These are phyloP conservation scores for Aspergillus cejpii DNA, from an alignment of 2,329 filamentous ascomycete species.

Conservation along the genomic window DNA sequence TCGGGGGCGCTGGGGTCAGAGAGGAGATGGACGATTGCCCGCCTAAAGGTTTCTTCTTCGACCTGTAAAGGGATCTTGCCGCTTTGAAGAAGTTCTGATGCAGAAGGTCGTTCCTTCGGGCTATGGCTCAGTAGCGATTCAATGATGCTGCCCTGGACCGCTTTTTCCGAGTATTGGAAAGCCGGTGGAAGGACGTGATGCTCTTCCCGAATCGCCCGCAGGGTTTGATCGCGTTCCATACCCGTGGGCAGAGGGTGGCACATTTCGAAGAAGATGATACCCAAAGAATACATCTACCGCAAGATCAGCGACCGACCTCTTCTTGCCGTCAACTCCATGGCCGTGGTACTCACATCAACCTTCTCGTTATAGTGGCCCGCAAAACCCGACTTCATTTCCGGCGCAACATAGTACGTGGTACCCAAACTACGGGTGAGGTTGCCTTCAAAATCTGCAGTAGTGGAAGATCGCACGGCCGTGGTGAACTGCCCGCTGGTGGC, in stretches of 20 bases:
- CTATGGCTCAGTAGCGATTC: constrained; percentile 72
- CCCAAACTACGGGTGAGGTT: constrained; percentile 53
- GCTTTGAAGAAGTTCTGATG: constrained; percentile 72
- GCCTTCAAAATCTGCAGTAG: constrained; percentile 32
- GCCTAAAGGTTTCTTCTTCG: constrained; percentile 83
- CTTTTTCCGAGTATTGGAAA: constrained; percentile 63
- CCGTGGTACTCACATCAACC: constrained; percentile 63
- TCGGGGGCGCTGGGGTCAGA: constrained; percentile 79
- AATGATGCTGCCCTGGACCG: constrained; percentile 68
- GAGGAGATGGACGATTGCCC: constrained; percentile 67
- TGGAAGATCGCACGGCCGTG: constrained; percentile 35
- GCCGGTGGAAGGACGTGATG: constrained; percentile 63
- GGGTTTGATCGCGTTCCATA: constrained; percentile 59
- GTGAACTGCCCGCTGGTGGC: constrained; percentile 73
- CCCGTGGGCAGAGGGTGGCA: constrained; percentile 57
- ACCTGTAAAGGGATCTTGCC: constrained; percentile 85
- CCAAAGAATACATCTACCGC: constrained; percentile 81
- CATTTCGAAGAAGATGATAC: constrained; percentile 99
- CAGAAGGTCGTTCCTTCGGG: constrained; percentile 74
- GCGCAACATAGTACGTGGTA: constrained; percentile 87
- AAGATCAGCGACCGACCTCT: background rate
- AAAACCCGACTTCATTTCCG: constrained; percentile 73
- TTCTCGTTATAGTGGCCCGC: constrained; percentile 80
- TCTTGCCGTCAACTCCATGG: background rate
- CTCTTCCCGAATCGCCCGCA: constrained; percentile 62